phyloP scores from a whole-genome alignment of 352 stramenopile species.

The Pythium guiyangense region DNA sequence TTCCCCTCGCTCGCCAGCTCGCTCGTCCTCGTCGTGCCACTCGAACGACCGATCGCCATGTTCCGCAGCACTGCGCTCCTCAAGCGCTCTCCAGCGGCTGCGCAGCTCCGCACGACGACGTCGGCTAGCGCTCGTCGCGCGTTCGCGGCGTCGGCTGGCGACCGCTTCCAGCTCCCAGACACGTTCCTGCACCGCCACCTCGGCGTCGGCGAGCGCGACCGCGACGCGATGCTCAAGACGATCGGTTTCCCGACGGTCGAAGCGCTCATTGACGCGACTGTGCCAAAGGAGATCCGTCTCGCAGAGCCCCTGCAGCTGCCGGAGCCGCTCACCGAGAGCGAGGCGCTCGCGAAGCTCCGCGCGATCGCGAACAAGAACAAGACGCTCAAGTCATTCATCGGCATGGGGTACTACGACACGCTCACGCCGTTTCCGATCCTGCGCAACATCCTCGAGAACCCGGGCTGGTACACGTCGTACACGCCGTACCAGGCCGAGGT shows the following conservation, averaged over 20 bases:
- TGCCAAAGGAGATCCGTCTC: constrained; percentile 93
- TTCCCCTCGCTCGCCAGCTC: not conserved
- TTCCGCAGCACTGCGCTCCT: constrained; percentile 14
- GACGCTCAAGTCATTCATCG: constrained; percentile 95
- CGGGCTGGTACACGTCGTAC: constrained; percentile 98
- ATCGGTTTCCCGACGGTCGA: constrained; percentile 94
- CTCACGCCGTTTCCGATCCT: constrained; percentile 95
- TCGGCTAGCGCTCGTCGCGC: constrained; percentile 4
- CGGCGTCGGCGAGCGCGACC: constrained; percentile 87
- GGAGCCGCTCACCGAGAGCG: constrained; percentile 87
- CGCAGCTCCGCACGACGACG: constrained; percentile 2
- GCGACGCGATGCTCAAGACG: constrained; percentile 89
- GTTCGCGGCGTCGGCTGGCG: constrained; percentile 3
- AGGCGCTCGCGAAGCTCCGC: constrained; percentile 90
- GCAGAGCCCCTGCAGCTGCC: constrained; percentile 51
- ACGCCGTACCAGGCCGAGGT: constrained; percentile 99
- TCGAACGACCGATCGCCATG: not conserved
- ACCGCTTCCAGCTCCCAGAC: constrained; percentile 48
- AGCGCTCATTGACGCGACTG: constrained; percentile 91
- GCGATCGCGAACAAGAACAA: constrained; percentile 95
- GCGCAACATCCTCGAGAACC: constrained; percentile 98
- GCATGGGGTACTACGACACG: constrained; percentile 98
- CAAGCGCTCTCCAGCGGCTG: constrained; percentile 7
- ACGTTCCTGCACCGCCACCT: constrained; percentile 80
- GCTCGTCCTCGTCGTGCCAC: not conserved